Conservation (phyloP, 2,329 filamentous ascomycete genomes). For the Colletotrichum zoysiae region DNA sequence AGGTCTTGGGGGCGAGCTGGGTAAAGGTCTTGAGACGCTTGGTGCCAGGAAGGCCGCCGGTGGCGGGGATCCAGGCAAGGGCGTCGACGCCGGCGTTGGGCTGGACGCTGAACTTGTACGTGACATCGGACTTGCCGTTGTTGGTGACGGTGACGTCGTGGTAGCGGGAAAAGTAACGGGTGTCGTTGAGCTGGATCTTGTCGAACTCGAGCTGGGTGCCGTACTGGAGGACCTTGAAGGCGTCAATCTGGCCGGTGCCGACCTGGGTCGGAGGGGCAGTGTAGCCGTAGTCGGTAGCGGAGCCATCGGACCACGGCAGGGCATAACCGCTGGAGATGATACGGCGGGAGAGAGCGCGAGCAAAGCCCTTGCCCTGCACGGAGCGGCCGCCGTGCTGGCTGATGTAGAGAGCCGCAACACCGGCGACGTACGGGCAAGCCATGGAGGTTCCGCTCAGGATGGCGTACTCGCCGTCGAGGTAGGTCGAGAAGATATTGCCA, state of each 20-base stretch:
- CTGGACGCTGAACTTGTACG: conserved; percentile 50
- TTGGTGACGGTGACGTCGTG: conserved; percentile 52
- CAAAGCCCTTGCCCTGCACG: conserved; percentile 49
- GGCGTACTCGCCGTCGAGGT: conserved; percentile 54
- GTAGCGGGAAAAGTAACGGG: conserved; percentile 52
- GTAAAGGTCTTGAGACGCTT: conserved; percentile 43
- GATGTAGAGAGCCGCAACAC: conserved; percentile 52
- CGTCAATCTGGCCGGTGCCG: conserved; percentile 58
- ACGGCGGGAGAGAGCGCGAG: conserved; percentile 47
- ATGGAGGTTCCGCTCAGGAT: conserved; percentile 62
- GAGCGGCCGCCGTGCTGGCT: conserved; percentile 48
- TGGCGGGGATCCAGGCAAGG: conserved; percentile 39
- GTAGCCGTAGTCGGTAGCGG: conserved; percentile 44
- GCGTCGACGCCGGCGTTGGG: conserved; percentile 54
- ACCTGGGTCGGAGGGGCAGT: conserved; percentile 53
- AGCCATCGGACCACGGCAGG: conserved; percentile 50
- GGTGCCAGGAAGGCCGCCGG: not conserved
- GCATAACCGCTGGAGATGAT: conserved; percentile 52
- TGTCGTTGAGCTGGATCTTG: conserved; percentile 61
- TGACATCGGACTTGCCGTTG: conserved; percentile 49
- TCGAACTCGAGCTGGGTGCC: conserved; percentile 54
- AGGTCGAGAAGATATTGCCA: conserved; percentile 58
- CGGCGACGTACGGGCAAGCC: conserved; percentile 59
- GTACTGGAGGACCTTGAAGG: conserved; percentile 56
- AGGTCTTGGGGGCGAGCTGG: conserved; percentile 44